phyloP scores from a whole-genome alignment of 2,329 filamentous ascomycete species.

The Passalora sequoiae region DNA sequence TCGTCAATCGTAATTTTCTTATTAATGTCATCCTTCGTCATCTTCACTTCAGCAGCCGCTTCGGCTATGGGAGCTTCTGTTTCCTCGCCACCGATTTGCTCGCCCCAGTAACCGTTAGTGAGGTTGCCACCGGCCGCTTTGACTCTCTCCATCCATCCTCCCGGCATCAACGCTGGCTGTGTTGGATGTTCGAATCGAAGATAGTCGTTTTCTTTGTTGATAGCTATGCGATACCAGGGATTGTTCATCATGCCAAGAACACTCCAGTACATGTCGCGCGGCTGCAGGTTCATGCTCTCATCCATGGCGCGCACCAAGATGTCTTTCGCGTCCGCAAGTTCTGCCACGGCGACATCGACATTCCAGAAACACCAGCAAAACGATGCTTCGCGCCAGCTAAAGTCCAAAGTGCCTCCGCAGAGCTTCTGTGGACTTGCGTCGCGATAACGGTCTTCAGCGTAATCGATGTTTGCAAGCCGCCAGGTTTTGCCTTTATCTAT shows the following conservation, averaged over 20 bases:
- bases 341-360: slow-evolving; percentile 58
- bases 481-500: slow-evolving; percentile 78
- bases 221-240: slow-evolving; percentile 79
- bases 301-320: slow-evolving; percentile 86
- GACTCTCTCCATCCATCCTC: slow-evolving; percentile 90
- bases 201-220: slow-evolving; percentile 60
- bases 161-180: slow-evolving; percentile 67
- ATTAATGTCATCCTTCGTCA: slow-evolving; percentile 65
- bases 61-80: slow-evolving; percentile 42
- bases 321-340: slow-evolving; percentile 61
- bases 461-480: slow-evolving; percentile 70
- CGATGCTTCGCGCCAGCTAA: slow-evolving; percentile 72
- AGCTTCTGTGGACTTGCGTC: slow-evolving; percentile 58
- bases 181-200: slow-evolving; percentile 86
- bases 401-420: slow-evolving; percentile 71
- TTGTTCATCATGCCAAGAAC: slow-evolving; percentile 98
- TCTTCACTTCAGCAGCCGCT: slow-evolving; percentile 61
- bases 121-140: slow-evolving; percentile 79
- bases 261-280: slow-evolving; percentile 93
- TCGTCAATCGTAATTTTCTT: slow-evolving; percentile 65
- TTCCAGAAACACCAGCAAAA: slow-evolving; percentile 96
- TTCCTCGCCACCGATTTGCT: slow-evolving; percentile 55
- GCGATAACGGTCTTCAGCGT: slow-evolving; percentile 81
- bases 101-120: slow-evolving; percentile 78
- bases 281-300: slow-evolving; percentile 78